Percentiles rank a stretch among this genome's conserved stretches.
Evolutionary conservation across 2,329 filamentous ascomycete species (phyloP).

Genomic region (Lasiodiplodia sp.): DNA sequence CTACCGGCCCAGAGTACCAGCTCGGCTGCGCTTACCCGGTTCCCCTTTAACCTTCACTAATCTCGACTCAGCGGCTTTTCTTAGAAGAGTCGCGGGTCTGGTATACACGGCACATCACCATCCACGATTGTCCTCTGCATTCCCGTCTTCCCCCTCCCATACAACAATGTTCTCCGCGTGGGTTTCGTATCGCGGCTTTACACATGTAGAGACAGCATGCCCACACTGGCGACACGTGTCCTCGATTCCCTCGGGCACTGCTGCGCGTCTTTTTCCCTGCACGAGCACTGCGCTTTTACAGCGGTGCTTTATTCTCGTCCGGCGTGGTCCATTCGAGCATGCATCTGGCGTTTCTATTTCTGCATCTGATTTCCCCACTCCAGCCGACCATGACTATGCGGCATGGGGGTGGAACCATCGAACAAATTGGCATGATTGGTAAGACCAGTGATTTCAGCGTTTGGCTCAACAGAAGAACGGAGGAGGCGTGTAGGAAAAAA

Average conservation of each 20-base stretch:
- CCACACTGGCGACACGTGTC: slow-evolving; percentile 23
- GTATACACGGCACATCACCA: slow-evolving; percentile 15
- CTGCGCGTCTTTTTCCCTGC: slow-evolving; percentile 14
- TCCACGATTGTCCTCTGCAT: slow-evolving; percentile 6
- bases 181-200: slow-evolving; percentile 8
- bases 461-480: slow-evolving; percentile 9
- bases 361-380: slow-evolving; percentile 5
- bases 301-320: background rate
- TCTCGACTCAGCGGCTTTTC: slow-evolving; percentile 18
- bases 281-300: background rate
- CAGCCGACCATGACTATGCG: background rate
- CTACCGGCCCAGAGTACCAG: slow-evolving; percentile 11
- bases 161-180: slow-evolving; percentile 1
- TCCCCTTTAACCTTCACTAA: slow-evolving; percentile 18
- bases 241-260: slow-evolving; percentile 10
- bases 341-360: slow-evolving; percentile 23
- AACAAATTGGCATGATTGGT: slow-evolving; percentile 28
- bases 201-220: slow-evolving; percentile 12
- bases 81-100: background rate
- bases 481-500: background rate
- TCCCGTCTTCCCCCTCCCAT: background rate
- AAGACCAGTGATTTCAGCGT: background rate
- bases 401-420: slow-evolving; percentile 1
- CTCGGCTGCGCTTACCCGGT: slow-evolving; percentile 22
- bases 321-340: slow-evolving; percentile 10